phyloP scores from a whole-genome alignment of 2,329 filamentous ascomycete species.

The Torrubiella hemipterigena region DNA sequence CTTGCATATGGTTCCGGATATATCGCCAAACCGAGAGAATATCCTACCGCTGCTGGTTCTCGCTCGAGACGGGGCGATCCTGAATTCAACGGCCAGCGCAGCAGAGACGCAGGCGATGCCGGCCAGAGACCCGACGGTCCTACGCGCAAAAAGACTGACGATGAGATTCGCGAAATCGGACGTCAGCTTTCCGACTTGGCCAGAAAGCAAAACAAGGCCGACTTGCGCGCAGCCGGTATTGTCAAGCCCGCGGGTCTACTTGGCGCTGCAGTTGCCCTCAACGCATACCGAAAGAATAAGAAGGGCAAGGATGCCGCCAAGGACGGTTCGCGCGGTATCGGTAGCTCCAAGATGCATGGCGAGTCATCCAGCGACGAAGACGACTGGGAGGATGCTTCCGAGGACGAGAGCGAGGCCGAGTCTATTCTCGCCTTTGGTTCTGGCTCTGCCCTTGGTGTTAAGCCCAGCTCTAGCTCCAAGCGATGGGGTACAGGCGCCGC shows the following conservation, averaged over 20 bases:
- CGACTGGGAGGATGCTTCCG: slow-evolving; percentile 46
- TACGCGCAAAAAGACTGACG: slow-evolving; percentile 32
- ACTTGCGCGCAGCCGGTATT: slow-evolving; percentile 27
- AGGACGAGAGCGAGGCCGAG: slow-evolving; percentile 30
- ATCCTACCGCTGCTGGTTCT: background rate
- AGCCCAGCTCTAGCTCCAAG: slow-evolving; percentile 15
- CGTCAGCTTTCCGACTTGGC: slow-evolving; percentile 42
- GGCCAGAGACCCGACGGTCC: slow-evolving; percentile 1
- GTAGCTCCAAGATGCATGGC: slow-evolving; percentile 26
- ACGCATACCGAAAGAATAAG: slow-evolving; percentile 26
- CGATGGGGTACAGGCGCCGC: no score
- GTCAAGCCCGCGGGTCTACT: slow-evolving; percentile 13
- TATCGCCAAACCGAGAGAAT: slow-evolving; percentile 22
- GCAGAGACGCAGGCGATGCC: background rate
- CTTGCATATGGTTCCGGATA: slow-evolving; percentile 55
- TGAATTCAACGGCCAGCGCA: no score
- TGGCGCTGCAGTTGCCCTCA: slow-evolving; percentile 28
- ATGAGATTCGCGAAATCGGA: slow-evolving; percentile 45
- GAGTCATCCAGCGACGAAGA: slow-evolving; percentile 31
- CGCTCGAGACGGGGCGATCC: slow-evolving; percentile 4
- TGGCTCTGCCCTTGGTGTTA: slow-evolving; percentile 10
- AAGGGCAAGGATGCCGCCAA: slow-evolving; percentile 14
- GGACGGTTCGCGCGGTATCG: slow-evolving; percentile 25
- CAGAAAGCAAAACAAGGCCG: slow-evolving; percentile 36
- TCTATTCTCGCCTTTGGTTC: slow-evolving; percentile 27